These are phyloP conservation scores for Lolium perenne DNA, from an alignment of 176 grass and related monocot species.

Conservation along the genomic window DNA sequence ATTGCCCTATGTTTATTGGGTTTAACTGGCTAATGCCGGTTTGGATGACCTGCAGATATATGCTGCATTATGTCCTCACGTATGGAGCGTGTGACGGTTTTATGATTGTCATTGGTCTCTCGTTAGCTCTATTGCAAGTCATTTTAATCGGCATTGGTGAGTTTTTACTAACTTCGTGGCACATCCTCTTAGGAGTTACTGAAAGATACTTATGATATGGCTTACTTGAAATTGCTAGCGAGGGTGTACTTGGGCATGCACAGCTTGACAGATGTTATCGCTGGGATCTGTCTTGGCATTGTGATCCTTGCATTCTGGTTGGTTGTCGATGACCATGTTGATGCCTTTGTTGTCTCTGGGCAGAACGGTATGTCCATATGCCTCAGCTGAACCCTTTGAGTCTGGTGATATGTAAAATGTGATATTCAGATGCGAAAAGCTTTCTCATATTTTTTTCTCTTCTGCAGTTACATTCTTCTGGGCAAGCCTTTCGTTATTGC, in stretches of 20 bases:
- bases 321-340: conserved; percentile 62
- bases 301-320: conserved; percentile 89
- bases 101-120: conserved; percentile 44
- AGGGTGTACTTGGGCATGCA: conserved; percentile 99
- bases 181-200: neutral
- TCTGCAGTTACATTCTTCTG: conserved; percentile 87
- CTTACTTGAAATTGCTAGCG: conserved; percentile 56
- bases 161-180: neutral
- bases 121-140: conserved; percentile 63
- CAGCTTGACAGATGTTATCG: conserved; percentile 78
- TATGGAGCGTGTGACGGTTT: conserved; percentile 37
- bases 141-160: conserved; percentile 72
- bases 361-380: conserved; percentile 75
- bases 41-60: conserved; percentile 62
- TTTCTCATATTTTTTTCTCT: neutral
- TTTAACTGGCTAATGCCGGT: conserved; percentile 19
- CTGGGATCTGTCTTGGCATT: conserved; percentile 73
- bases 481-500: conserved; percentile 72
- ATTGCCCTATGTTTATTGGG: neutral
- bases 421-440: neutral
- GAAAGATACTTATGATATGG: conserved; percentile 32
- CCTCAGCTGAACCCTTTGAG: neutral
- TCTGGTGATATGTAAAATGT: neutral
- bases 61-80: conserved; percentile 77
- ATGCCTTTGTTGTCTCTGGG: conserved; percentile 79